These are phyloP conservation scores for Handroanthus guayacan DNA, from an alignment of 257 asterid genomes.

Conservation along the genomic window DNA sequence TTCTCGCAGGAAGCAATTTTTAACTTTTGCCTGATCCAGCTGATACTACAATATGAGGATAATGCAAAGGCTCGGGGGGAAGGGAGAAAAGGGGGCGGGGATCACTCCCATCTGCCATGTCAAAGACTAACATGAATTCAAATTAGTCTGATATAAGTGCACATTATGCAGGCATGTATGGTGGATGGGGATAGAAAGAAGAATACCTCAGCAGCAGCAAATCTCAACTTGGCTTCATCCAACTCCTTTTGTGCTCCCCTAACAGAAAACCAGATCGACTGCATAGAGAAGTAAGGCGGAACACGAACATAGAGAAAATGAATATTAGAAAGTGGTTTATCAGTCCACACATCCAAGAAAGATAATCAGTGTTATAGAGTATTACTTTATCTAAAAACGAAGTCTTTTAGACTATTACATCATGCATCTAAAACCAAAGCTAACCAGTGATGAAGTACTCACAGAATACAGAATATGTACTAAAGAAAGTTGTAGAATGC, in stretches of 20 bases:
- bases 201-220: constrained; percentile 94
- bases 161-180: constrained; percentile 17
- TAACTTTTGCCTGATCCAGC: constrained; percentile 17
- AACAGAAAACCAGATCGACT: constrained; percentile 88
- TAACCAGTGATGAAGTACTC: constrained; percentile 1
- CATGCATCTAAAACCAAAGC: constrained; percentile 12
- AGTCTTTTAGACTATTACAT: background rate
- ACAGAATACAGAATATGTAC: constrained; percentile 10
- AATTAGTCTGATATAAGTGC: background rate
- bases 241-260: constrained; percentile 86
- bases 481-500: constrained; percentile 16
- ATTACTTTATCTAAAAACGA: constrained; percentile 1
- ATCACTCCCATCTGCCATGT: background rate
- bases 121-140: background rate
- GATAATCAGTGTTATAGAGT: background rate
- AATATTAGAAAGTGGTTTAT: background rate
- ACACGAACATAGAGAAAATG: constrained; percentile 10
- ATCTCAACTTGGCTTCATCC: constrained; percentile 93
- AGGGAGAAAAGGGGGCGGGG: background rate
- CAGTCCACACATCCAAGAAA: constrained; percentile 1
- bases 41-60: background rate
- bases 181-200: background rate
- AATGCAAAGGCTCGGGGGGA: constrained; percentile 2
- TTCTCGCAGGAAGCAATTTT: background rate
- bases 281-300: constrained; percentile 29